A percentile compares a stretch with the other conserved stretches of the same genome.
Evolutionary conservation across 345 rosid genomes (phyloP).

Genomic region (Erysimum cheiranthoides): DNA sequence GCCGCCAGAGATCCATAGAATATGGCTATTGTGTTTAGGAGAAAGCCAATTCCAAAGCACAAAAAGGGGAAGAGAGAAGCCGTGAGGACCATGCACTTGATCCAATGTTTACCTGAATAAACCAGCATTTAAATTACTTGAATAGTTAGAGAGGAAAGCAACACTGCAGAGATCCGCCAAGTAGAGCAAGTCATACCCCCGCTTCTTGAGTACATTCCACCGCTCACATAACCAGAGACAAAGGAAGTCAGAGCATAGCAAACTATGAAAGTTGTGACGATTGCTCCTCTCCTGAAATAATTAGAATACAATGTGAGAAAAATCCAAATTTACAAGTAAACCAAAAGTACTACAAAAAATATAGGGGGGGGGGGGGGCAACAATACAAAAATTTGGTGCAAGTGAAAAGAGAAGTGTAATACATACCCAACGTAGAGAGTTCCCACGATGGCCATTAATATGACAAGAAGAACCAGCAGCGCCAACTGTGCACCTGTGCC

Average conservation of each 20-base stretch:
- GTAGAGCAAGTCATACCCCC: constrained; percentile 69
- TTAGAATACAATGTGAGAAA: constrained; percentile 10
- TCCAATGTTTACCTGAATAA: constrained; percentile 85
- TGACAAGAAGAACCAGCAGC: constrained; percentile 90
- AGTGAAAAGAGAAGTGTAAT: constrained; percentile 26
- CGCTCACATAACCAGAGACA: constrained; percentile 96
- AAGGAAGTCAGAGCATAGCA: constrained; percentile 98
- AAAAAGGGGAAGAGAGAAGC: constrained; percentile 93
- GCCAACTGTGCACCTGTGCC: constrained; percentile 98
- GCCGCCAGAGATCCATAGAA: constrained; percentile 95
- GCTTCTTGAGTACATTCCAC: constrained; percentile 98
- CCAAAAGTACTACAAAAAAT: constrained; percentile 17
- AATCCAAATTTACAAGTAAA: constrained; percentile 14
- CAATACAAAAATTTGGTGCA: constrained; percentile 11
- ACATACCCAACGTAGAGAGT: constrained; percentile 90
- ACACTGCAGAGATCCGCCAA: constrained; percentile 9
- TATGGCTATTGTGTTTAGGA: constrained; percentile 86
- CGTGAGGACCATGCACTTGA: constrained; percentile 92
- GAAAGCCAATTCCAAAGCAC: constrained; percentile 90
- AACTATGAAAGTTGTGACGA: constrained; percentile 94
- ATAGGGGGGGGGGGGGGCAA: neutral
- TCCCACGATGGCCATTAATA: constrained; percentile 87
- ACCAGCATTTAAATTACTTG: constrained; percentile 7
- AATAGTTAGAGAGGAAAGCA: constrained; percentile 1
- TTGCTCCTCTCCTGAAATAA: constrained; percentile 95